Conservation (phyloP, 805 yeast species). For the Yamadazyma takamatsuzukensis region DNA sequence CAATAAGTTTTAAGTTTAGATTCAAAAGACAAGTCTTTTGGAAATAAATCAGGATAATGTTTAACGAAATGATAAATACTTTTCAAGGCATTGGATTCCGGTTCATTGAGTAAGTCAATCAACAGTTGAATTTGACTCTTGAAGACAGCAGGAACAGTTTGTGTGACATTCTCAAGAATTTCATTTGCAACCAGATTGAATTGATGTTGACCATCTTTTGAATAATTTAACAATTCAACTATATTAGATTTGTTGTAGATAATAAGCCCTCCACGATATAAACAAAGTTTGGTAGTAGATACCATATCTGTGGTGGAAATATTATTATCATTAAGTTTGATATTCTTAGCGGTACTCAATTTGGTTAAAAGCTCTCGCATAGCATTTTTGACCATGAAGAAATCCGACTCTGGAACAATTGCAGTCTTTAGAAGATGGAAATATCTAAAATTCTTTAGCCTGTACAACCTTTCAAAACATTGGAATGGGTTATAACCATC, state of each 20-base stretch:
- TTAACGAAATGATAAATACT: slow-evolving; percentile 58
- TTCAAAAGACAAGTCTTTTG: slow-evolving; percentile 41
- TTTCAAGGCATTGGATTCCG: slow-evolving; percentile 36
- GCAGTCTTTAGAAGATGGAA: slow-evolving; percentile 54
- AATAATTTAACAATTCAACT: slow-evolving; percentile 45
- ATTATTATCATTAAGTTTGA: slow-evolving; percentile 30
- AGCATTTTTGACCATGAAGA: slow-evolving; percentile 55
- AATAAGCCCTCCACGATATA: slow-evolving; percentile 59
- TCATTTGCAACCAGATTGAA: slow-evolving; percentile 43
- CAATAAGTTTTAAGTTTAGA: slow-evolving; percentile 47
- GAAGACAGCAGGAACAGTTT: slow-evolving; percentile 59
- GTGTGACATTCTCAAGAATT: slow-evolving; percentile 56
- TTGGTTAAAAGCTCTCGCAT: slow-evolving; percentile 60
- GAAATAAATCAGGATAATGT: slow-evolving; percentile 46
- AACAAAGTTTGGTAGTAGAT: slow-evolving; percentile 50
- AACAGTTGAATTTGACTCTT: slow-evolving; percentile 55
- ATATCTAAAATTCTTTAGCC: slow-evolving; percentile 56
- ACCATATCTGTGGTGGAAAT: slow-evolving; percentile 49
- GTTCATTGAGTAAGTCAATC: slow-evolving; percentile 28
- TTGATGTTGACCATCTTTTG: slow-evolving; percentile 31
- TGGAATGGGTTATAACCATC: slow-evolving; percentile 44
- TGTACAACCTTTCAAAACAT: slow-evolving; percentile 50
- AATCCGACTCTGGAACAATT: slow-evolving; percentile 55
- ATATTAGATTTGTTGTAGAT: slow-evolving; percentile 66
- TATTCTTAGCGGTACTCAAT: slow-evolving; percentile 48